Conservation (phyloP, 306 rosid species). For the Quercus glauca region DNA sequence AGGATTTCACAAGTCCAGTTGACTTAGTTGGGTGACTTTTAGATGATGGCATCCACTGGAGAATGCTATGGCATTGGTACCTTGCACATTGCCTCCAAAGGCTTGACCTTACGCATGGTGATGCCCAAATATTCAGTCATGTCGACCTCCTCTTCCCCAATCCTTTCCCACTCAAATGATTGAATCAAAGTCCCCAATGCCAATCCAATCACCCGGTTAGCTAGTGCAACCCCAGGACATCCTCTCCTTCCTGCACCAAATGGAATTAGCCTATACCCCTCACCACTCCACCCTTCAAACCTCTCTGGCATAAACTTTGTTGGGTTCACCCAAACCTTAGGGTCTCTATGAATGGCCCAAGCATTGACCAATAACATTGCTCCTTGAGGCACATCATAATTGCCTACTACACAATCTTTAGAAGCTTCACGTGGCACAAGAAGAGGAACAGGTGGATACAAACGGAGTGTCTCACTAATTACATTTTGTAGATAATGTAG, state of each 20-base stretch:
- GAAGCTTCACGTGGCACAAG: constrained; percentile 43
- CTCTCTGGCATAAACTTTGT: constrained; percentile 35
- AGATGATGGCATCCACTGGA: too few relatives aligned
- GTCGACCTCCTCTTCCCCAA: constrained; percentile 9
- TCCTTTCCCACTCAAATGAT: constrained; percentile 31
- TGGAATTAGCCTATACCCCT: constrained; percentile 20
- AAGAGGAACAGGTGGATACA: constrained; percentile 34
- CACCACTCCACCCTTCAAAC: constrained; percentile 17
- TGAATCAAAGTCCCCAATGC: constrained; percentile 28
- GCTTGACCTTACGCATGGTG: constrained; percentile 18
- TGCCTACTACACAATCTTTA: constrained; percentile 22
- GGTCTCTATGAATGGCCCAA: constrained; percentile 46
- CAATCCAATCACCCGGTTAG: constrained; percentile 9
- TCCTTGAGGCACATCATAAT: constrained; percentile 36
- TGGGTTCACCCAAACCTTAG: constrained; percentile 30
- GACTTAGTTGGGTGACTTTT: too few relatives aligned
- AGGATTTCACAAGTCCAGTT: too few relatives aligned
- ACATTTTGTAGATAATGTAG: constrained; percentile 22
- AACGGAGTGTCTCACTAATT: constrained; percentile 37
- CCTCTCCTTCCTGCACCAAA: constrained; percentile 20
- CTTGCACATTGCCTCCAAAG: constrained; percentile 32
- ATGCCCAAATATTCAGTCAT: constrained; percentile 28
- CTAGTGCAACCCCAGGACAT: constrained; percentile 13
- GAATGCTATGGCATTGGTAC: too few relatives aligned
- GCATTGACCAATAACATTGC: constrained; percentile 37